These are phyloP conservation scores for Saccharomycopsis microspora DNA, from an alignment of 805 yeast genomes.

Conservation along the genomic window DNA sequence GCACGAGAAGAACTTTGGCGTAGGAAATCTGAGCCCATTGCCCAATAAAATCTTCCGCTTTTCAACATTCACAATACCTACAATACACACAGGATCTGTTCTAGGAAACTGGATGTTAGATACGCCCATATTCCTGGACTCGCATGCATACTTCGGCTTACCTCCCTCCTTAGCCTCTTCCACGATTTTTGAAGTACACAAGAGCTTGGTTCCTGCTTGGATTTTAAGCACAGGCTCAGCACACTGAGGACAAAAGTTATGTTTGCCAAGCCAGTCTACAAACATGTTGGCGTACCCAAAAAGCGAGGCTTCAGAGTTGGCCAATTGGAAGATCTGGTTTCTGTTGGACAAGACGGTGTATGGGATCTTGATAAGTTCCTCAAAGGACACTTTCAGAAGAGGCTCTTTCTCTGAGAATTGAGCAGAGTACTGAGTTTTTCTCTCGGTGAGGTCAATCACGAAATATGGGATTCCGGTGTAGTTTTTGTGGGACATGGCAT, in stretches of 20 bases:
- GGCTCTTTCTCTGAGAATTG: background rate
- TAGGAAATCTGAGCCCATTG: conserved; percentile 49
- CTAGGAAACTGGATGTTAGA: conserved; percentile 85
- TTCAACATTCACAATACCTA: conserved; percentile 57
- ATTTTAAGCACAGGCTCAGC: conserved; percentile 53
- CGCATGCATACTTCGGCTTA: conserved; percentile 19
- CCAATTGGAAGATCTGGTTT: conserved; percentile 17
- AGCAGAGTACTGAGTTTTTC: background rate
- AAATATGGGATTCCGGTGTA: conserved; percentile 54
- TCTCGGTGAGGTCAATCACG: conserved; percentile 46
- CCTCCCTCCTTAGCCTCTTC: conserved; percentile 9
- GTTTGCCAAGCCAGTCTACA: conserved; percentile 72
- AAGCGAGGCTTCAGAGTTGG: conserved; percentile 43
- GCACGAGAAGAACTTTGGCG: conserved; percentile 58
- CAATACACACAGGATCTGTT: conserved; percentile 81
- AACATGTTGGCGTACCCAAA: conserved; percentile 77
- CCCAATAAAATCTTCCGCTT: conserved; percentile 60
- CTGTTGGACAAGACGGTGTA: conserved; percentile 6
- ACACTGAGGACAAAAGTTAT: conserved; percentile 79
- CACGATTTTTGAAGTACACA: conserved; percentile 29
- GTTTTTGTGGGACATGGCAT: conserved; percentile 26
- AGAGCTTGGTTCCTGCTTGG: conserved; percentile 55
- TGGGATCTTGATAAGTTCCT: background rate
- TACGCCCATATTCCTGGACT: conserved; percentile 33
- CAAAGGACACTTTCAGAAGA: background rate